Base-by-base conservation (phyloP, 1,139 yeast species). In the Arxiozyma telluris region DNA sequence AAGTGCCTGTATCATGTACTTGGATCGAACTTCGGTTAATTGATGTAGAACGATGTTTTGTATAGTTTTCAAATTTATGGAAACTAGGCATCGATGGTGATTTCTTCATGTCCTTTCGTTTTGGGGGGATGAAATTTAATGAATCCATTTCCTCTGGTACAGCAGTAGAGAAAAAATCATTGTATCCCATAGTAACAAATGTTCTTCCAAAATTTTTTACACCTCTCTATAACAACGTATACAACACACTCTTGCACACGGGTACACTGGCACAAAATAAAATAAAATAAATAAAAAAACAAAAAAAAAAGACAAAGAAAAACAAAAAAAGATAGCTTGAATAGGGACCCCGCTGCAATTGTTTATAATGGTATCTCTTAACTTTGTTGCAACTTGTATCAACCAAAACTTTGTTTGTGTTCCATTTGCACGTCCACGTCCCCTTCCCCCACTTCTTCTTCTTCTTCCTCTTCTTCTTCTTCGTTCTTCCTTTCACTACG, bases 11-110 rank as follows among this genome's bases (percentile, higher is more conserved):
- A 2, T 46, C 49, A 27, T 38, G 49, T 22, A 38, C 17, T 12
- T 46, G 49, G 6, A 46, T 46, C 4, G 49, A 46, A 17, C 41
- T 46, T 46, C 39, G 39, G 11, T 46, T 34, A 18, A 20, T 21
- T 17, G 20, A 46, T 4, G 42, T 38, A 21, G 11, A 18, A 15
- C 39, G 21, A 12, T 46, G 42, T 4, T 25, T 23, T 17, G 4
- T 23, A n/a, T 39, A 17, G 15, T n/a, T 22, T 11, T 17, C 20
- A 43, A 41, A 41, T 21, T 50, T 50, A 25, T 44, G 49, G 38
- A 51, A 42, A 34, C 38, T 34, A 8, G 53, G 53, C 45, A 41
- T 51, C 11, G 53, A 51, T 21, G 47, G 50, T 12, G 50, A 46
- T 23, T 47, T 46, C 48, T 51, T 51, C 20, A 51, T 12, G 12